Evolutionary conservation across 768 basidiomycete genomes (phyloP), one percentile per base, ranked within the genome.

Genomic region (Leccinum arenicola): DNA sequence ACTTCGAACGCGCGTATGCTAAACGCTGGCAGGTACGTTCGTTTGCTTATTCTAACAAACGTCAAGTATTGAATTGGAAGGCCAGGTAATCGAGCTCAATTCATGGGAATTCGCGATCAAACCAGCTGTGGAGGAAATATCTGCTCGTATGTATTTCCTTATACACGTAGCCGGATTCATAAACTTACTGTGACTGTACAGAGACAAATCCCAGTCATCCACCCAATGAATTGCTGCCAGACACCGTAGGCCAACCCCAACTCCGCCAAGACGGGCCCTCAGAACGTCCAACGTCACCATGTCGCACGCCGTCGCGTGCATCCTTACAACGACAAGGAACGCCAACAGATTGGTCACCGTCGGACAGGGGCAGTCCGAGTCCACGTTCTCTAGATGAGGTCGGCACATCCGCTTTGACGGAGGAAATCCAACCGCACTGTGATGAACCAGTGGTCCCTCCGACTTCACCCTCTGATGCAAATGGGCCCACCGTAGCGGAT

Each of bases 261-360:
- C 33, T 31, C 45, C 47, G 19, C 48, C 36, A 51, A 6, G 21
- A 17, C 17, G 10, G 4, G 36, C 19, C 36, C 29, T 33, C n/a
- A 29, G 51, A 9, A 50, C 33, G 14, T 29, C 55, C 55, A 7
- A 29, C 43, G 5, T n/a, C 59, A 31, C 58, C 35, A 31, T 47
- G 15, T 38, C 62, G 55, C 35, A 63, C 59, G n/a, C 57, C 60
- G 25, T 55, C 61, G 7, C 59, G 57, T 9, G 33, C 56, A 23
- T 38, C 61, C n/a, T 31, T 23, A 12, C 62, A 12, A 45, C 54
- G 17, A 12, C 66, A 65, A 61, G 69, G 64, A 31, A 73, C 72
- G 6, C 73, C 72, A n/a, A 62, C 73, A n/a, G 56, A 71, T 27
- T 73, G 72, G 72, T 69, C 73, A 9, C 55, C 50, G 35, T 73